Percentiles rank a stretch among this genome's conserved stretches.
Conservation (phyloP, 2,329 filamentous ascomycete genomes). For the Diaporthe citrichinensis region DNA sequence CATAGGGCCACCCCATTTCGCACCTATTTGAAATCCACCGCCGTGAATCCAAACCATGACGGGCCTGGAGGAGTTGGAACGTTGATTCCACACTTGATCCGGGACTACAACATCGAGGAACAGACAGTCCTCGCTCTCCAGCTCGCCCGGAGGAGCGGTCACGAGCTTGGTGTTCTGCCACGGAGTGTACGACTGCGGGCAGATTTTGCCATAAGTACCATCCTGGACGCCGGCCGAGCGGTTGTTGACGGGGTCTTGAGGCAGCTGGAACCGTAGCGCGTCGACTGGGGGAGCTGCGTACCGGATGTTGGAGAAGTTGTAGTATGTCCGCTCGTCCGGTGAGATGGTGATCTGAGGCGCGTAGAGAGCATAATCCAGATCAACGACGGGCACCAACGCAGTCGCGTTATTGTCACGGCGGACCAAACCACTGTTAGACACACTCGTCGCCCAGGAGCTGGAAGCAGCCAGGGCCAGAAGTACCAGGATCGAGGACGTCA, state of each 20-base stretch:
- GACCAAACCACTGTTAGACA: not conserved
- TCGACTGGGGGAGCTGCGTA: conserved; percentile 44
- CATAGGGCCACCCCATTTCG: conserved; percentile 48
- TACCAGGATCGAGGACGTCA: not conserved
- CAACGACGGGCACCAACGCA: not conserved
- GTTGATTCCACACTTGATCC: conserved; percentile 48
- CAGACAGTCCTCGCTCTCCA: conserved; percentile 55
- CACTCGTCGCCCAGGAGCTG: not conserved
- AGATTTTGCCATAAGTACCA: conserved; percentile 41
- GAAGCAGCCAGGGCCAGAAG: conserved; percentile 11
- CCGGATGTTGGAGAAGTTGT: conserved; percentile 47
- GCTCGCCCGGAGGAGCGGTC: conserved; percentile 24
- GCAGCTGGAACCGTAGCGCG: conserved; percentile 44
- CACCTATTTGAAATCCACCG: conserved; percentile 52
- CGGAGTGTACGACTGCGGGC: conserved; percentile 39
- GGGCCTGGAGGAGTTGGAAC: not conserved
- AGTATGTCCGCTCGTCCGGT: conserved; percentile 37
- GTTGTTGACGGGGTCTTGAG: conserved; percentile 35
- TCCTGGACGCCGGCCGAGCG: conserved; percentile 37
- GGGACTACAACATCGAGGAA: conserved; percentile 58
- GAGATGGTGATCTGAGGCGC: conserved; percentile 27
- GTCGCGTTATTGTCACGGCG: not conserved
- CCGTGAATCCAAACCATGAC: conserved; percentile 55
- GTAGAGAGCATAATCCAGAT: conserved; percentile 31
- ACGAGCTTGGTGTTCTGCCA: conserved; percentile 25